Evolutionary conservation across 305 asterid genomes (phyloP).

Genomic region (Plantago coronopus): DNA sequence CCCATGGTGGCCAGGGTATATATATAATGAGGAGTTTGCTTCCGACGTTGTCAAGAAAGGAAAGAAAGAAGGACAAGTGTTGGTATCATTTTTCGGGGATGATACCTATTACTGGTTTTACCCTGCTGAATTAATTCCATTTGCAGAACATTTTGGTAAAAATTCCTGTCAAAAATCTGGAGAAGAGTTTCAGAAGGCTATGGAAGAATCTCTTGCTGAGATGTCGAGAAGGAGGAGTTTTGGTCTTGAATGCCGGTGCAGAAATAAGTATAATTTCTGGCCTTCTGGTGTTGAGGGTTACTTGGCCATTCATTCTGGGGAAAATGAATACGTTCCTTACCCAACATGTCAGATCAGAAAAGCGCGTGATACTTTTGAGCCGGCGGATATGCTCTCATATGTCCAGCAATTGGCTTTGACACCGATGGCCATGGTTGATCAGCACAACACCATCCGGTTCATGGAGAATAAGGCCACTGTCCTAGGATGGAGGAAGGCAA

Average conservation of each 20-base stretch:
- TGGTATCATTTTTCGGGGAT: slow-evolving; percentile 88
- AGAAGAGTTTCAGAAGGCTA: slow-evolving; percentile 52
- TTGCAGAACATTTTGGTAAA: slow-evolving; percentile 59
- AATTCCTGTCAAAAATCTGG: slow-evolving; percentile 57
- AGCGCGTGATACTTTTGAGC: slow-evolving; percentile 53
- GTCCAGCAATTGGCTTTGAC: slow-evolving; percentile 51
- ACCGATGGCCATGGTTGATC: slow-evolving; percentile 34
- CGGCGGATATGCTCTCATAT: slow-evolving; percentile 52
- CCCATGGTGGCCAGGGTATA: slow-evolving; percentile 98
- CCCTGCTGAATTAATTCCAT: slow-evolving; percentile 66
- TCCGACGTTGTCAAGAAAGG: slow-evolving; percentile 57
- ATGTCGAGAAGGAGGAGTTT: slow-evolving; percentile 54
- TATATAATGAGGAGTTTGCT: slow-evolving; percentile 56
- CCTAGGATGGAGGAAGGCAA: slow-evolving; percentile 58
- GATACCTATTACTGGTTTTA: slow-evolving; percentile 83
- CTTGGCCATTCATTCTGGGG: slow-evolving; percentile 55
- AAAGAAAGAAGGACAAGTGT: slow-evolving; percentile 64
- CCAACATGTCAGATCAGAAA: slow-evolving; percentile 56
- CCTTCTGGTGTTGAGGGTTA: slow-evolving; percentile 49
- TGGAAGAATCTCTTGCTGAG: slow-evolving; percentile 81
- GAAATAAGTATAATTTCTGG: slow-evolving; percentile 53
- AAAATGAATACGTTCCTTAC: slow-evolving; percentile 50
- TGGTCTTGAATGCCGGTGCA: slow-evolving; percentile 76
- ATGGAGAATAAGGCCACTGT: slow-evolving; percentile 57
- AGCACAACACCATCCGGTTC: slow-evolving; percentile 36